phyloP scores from a whole-genome alignment of 2,329 filamentous ascomycete genomes.

The Pestalotiopsis sp. region DNA sequence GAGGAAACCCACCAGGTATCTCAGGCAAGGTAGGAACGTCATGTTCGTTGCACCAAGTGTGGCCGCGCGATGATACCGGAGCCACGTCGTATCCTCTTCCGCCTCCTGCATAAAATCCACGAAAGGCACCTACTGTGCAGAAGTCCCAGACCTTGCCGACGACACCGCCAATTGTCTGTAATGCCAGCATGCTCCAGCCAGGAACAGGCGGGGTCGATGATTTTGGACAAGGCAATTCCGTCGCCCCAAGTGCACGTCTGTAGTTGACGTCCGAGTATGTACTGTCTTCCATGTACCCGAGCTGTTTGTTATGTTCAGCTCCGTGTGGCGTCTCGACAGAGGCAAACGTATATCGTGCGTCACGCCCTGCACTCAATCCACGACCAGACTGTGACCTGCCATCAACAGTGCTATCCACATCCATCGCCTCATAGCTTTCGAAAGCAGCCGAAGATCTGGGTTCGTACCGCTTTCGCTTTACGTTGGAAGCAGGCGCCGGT shows the following conservation, averaged over 20 bases:
- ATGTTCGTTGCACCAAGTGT: conserved; percentile 29
- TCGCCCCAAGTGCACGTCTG: conserved; percentile 48
- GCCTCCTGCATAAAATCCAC: conserved; percentile 84
- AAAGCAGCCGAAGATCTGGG: conserved; percentile 34
- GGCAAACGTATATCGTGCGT: conserved; percentile 49
- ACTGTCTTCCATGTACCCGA: conserved; percentile 50
- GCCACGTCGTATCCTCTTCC: conserved; percentile 70
- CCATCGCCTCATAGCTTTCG: conserved; percentile 32
- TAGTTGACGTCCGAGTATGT: conserved; percentile 60
- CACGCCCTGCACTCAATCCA: conserved; percentile 20
- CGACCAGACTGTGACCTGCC: conserved; percentile 19
- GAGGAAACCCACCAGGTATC: conserved; percentile 32
- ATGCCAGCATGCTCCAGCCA: conserved; percentile 60
- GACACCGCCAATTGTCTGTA: conserved; percentile 65
- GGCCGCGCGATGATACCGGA: conserved; percentile 16
- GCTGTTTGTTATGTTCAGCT: conserved; percentile 24
- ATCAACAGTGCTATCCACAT: conserved; percentile 28
- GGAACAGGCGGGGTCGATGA: conserved; percentile 25
- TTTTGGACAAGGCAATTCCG: conserved; percentile 34
- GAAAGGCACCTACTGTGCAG: conserved; percentile 73
- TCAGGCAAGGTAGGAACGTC: conserved; percentile 27
- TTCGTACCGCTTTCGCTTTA: conserved; percentile 42
- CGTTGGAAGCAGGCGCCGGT: conserved; percentile 29
- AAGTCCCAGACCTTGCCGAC: conserved; percentile 84
- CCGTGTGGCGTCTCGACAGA: conserved; percentile 52